Base-by-base conservation (phyloP, 1,139 yeast genomes). In the Hyphopichia wangnamkhiaoensis region DNA sequence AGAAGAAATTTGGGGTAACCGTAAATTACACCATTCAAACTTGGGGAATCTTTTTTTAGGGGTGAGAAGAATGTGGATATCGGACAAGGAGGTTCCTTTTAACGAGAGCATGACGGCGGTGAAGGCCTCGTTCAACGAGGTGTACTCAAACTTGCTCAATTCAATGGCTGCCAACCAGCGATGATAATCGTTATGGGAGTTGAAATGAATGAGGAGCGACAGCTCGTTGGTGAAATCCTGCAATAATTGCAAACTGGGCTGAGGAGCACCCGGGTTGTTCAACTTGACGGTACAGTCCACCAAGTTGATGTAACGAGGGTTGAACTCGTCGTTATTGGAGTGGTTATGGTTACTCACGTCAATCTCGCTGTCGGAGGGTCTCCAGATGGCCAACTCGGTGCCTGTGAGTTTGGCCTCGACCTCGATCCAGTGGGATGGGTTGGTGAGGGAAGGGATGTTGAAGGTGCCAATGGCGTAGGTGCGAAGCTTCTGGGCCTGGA, bases 61-160 rank as follows among this genome's bases (percentile, higher is more conserved):
- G 3, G 76, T 68, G 40, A 79, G 62, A 28, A 79, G 58, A 2
- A 79, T 73, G 48, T 76, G 76, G 35, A 77, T 68, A 50, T 79
- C 84, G n/a, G 75, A 65, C 45, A 78, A 66, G 43, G 68, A 61
- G 5, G 78, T 63, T 1, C 80, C 83, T 47, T 74, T 76, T n/a
- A 74, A 56, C n/a, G 80, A 73, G 34, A 79, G 59, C 24, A 76
- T 57, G 9, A 77, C 82, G 12, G 82, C 84, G 1, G 82, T 77
- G 50, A 69, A 79, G 12, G 80, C 72, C 56, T 78, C 81, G 54
- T 75, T 78, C 42, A 79, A 61, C 37, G 76, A 73, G 25, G 66
- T 63, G 48, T 65, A 68, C 54, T 79, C 84, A 49, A 65, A 77
- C 46, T 73, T 75, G 26, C 79, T 59, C 40, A 79, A 58, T 39